Base-by-base conservation (phyloP, 2,329 filamentous ascomycete genomes). In the Fusarium nurragi region DNA sequence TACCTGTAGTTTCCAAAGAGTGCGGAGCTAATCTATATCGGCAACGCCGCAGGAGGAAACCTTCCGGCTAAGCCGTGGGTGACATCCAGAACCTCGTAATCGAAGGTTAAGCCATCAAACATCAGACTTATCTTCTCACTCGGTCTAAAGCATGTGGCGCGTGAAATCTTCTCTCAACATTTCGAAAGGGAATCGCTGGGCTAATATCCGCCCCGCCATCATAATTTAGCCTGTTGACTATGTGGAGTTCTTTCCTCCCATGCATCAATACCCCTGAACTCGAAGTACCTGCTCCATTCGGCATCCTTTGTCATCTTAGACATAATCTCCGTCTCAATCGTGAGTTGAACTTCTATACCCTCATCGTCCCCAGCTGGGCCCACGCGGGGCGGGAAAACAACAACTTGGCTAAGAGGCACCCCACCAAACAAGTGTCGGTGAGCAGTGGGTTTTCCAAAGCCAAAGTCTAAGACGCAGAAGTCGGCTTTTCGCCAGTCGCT, bases 221-320 rank as follows among this genome's bases (percentile, higher is more conserved):
- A 59, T 36, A 59, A 36, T 37, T 50, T 59, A 9, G 55, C 38
- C 22, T 19, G 49, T 19, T 28, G 39, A 21, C 32, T 19, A 26
- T 37, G 28, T 39, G 19, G 12, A 16, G 23, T 39, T 19, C 30
- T 41, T 28, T 41, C 40, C 26, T 54, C 58, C 40, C 48, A 60
- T 3, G 60, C 51, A 57, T 78, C 75, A 19, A 78, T 58, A 1
- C 76, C 77, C 25, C 77, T 67, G 38, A 72, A 78, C 52, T 78
- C 77, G 51, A 79, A 78, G 46, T 74, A 79, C 52, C 66, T 56
- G 26, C 59, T 75, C 75, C 74, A 77, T 58, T 79, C 76, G 11
- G 65, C 59, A 58, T 79, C 77, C 5, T 74, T 61, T 2, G 77
- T 45, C 22, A 80, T 51, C 13, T 59, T 53, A 16, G 69, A 40